Conservation (phyloP, 306 rosid genomes). For the Trichosanthes cucumerina region DNA sequence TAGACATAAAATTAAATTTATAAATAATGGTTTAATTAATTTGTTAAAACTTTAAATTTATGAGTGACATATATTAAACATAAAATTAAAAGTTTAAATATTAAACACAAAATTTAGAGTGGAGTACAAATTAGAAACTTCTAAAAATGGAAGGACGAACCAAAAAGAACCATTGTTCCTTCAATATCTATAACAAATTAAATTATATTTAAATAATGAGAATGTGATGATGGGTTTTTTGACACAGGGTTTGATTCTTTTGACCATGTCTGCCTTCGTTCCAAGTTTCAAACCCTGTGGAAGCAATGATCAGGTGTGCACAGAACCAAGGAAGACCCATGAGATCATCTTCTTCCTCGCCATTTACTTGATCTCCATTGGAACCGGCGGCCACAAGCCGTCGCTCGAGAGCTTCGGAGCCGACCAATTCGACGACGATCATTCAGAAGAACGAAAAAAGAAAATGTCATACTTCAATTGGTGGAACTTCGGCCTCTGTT, state of each 20-base stretch:
- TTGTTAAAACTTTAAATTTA: too few relatives aligned
- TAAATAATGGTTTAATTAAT: too few relatives aligned
- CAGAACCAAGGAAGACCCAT: slow-evolving; percentile 49
- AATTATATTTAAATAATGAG: neutral
- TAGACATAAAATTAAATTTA: too few relatives aligned
- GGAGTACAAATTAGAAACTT: too few relatives aligned
- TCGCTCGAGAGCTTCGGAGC: slow-evolving; percentile 96
- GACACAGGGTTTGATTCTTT: slow-evolving; percentile 64
- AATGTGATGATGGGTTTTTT: neutral
- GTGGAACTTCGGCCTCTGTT: slow-evolving; percentile 81
- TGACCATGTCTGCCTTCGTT: slow-evolving; percentile 60
- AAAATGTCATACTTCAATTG: slow-evolving; percentile 93
- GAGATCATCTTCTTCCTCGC: slow-evolving; percentile 67
- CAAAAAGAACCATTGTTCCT: neutral
- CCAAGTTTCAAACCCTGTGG: slow-evolving; percentile 63
- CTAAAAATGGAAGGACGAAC: too few relatives aligned
- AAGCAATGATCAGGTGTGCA: slow-evolving; percentile 17
- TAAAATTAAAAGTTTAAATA: too few relatives aligned
- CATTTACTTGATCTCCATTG: slow-evolving; percentile 69
- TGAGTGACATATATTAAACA: too few relatives aligned
- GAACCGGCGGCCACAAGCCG: slow-evolving; percentile 92
- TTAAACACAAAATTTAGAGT: too few relatives aligned
- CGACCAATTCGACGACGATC: slow-evolving; percentile 83
- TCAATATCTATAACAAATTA: neutral
- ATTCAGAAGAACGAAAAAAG: slow-evolving; percentile 43